These are phyloP conservation scores for Penicillium psychrofluorescens DNA, from an alignment of 495 filamentous ascomycete species.

Conservation along the genomic window DNA sequence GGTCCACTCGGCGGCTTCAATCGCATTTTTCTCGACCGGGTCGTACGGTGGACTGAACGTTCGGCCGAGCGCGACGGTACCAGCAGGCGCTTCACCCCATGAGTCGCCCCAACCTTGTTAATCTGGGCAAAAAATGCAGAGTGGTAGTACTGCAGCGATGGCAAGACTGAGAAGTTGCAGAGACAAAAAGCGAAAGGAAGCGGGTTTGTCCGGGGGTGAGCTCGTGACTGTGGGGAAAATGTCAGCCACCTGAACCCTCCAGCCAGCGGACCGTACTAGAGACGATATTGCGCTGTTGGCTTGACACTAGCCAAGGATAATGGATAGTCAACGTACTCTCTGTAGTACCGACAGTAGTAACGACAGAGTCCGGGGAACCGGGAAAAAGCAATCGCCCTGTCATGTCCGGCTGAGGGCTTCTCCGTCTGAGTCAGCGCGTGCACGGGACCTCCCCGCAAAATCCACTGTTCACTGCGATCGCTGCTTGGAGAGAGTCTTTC, in stretches of 20 bases:
- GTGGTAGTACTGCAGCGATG: no score
- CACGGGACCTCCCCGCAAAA: constrained; percentile 9
- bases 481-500: not conserved
- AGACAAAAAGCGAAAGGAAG: not conserved
- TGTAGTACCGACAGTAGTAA: no score
- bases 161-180: no score
- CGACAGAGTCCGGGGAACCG: no score
- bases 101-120: constrained; percentile 1
- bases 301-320: no score
- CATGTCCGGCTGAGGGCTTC: constrained; percentile 17
- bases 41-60: constrained; percentile 19
- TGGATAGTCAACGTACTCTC: no score
- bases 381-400: no score
- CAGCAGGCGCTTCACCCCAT: constrained; percentile 11
- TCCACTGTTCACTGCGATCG: not conserved
- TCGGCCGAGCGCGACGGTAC: constrained; percentile 23
- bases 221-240: constrained; percentile 5
- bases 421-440: constrained; percentile 7
- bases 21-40: constrained; percentile 26
- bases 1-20: constrained; percentile 24
- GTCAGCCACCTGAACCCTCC: not conserved
- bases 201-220: constrained; percentile 13
- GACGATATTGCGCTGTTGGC: no score
- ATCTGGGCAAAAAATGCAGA: not conserved
- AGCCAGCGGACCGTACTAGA: not conserved